Percentiles rank a stretch among this genome's conserved stretches.
phyloP scores from a whole-genome alignment of 2,329 filamentous ascomycete genomes.

The Ceratocystis cacaofunesta region DNA sequence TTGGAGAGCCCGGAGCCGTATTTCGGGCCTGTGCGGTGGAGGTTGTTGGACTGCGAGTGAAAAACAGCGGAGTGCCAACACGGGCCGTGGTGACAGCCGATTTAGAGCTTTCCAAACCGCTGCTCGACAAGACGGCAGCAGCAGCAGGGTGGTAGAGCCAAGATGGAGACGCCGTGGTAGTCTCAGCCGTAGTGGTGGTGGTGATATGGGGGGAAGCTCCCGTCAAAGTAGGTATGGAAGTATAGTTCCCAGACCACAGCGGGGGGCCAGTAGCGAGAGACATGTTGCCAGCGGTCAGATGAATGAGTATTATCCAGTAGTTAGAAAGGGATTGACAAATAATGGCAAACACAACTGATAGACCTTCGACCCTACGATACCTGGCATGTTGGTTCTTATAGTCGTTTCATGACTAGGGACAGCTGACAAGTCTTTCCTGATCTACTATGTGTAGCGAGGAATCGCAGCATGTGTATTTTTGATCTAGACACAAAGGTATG shows the following conservation, averaged over 20 bases:
- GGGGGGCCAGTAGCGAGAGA: not conserved
- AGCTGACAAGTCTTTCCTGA: not conserved
- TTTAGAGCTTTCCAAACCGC: not conserved
- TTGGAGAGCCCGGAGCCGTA: not conserved
- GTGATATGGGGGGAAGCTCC: not conserved
- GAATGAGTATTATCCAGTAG: not conserved
- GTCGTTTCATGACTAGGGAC: too few species aligned
- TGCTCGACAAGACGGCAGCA: not conserved
- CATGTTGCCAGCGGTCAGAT: not conserved
- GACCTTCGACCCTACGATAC: too few species aligned
- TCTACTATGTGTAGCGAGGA: not conserved
- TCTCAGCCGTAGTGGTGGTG: not conserved
- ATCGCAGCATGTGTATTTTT: not conserved
- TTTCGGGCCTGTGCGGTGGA: not conserved
- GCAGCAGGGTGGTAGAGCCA: not conserved
- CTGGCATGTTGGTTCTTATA: too few species aligned
- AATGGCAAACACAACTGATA: too few species aligned
- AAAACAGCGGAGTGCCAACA: constrained; percentile 6
- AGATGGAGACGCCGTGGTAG: not conserved
- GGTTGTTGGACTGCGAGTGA: not conserved
- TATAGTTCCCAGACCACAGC: not conserved
- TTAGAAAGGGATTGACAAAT: too few species aligned
- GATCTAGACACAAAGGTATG: not conserved
- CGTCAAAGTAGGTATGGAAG: not conserved
- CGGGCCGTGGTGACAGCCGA: not conserved